Evolutionary conservation across 192 early-diverging fungal genomes (phyloP), one percentile per base, ranked within the genome.

Genomic region (Backusella macrospora): DNA sequence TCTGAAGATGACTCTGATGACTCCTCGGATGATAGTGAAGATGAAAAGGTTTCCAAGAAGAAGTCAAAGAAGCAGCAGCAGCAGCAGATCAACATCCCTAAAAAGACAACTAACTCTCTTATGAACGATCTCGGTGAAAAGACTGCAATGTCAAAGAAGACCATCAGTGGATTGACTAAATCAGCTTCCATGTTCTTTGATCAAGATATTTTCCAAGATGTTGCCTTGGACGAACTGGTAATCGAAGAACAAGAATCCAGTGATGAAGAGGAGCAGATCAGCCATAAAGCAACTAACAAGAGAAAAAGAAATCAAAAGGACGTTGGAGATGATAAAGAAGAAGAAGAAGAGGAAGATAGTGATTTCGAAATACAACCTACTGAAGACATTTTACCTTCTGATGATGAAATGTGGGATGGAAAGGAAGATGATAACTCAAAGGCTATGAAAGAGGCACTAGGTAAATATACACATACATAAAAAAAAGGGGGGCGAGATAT

Each of bases 161-260:
- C 77, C 2, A 69, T 76, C 21, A 84, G 80, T 67, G 84, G 84
- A 64, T 86, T 99, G 38, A 93, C 92, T 3, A 93, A 91, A 44
- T 91, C 90, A 14, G 95, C 97, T 6, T 86, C 90, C n/a, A 86
- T 96, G 80, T 99, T 97, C 85, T 99, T 99, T 85, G 93, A 96
- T 78, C 96, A 99, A 80, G 93, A 94, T 0, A 74, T 97, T 18
- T 99, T 99, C 83, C 90, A 95, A 75, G 87, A 86, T 23, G 75
- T 90, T 48, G 82, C 83, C 40, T 71, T 78, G 0, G 76, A 82
- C 5, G 86, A 87, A 23, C 80, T 85, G 68, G 85, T 88, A 40
- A 84, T 86, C 62, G 86, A 88, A 0, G 89, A 90, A 37, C 85
- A 89, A 6, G 89, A 89, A 2, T 78, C 80, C 15, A 82, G 83